These are phyloP conservation scores for Capsaspora owczarzaki DNA, from an alignment of 78 protist genomes.

Conservation along the genomic window DNA sequence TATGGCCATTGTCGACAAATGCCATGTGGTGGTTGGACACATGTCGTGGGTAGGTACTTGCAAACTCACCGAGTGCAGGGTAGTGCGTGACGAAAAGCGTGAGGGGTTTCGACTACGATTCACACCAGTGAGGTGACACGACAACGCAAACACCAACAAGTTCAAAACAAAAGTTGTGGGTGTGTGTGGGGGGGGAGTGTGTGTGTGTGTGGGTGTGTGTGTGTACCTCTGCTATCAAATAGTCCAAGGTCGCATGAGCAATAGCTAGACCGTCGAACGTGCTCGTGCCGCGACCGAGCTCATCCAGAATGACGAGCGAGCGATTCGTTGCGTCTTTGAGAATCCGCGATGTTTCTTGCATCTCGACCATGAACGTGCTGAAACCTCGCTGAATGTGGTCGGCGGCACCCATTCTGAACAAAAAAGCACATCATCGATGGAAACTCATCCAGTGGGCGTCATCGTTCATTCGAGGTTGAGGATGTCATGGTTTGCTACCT, in stretches of 20 bases:
- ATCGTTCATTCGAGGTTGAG: neutral
- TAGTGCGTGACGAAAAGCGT: conserved; percentile 87
- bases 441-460: neutral
- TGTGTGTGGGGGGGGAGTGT: neutral
- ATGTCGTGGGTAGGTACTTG: conserved; percentile 11
- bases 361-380: conserved; percentile 83
- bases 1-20: conserved; percentile 36
- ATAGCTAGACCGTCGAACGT: conserved; percentile 90
- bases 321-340: conserved; percentile 46
- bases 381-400: conserved; percentile 61
- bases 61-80: conserved; percentile 46
- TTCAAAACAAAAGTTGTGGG: too few relatives aligned
- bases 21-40: conserved; percentile 65
- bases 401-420: conserved; percentile 77
- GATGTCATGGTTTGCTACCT: too few relatives aligned
- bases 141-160: neutral
- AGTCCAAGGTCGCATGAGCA: conserved; percentile 64
- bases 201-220: neutral
- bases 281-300: conserved; percentile 87
- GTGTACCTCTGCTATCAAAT: conserved; percentile 32
- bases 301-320: conserved; percentile 85
- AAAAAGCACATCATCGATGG: neutral
- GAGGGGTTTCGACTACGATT: neutral
- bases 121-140: neutral
- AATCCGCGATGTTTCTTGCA: conserved; percentile 69